Base-by-base conservation (phyloP, 495 filamentous ascomycete species). In the Trichoderma parareesei region DNA sequence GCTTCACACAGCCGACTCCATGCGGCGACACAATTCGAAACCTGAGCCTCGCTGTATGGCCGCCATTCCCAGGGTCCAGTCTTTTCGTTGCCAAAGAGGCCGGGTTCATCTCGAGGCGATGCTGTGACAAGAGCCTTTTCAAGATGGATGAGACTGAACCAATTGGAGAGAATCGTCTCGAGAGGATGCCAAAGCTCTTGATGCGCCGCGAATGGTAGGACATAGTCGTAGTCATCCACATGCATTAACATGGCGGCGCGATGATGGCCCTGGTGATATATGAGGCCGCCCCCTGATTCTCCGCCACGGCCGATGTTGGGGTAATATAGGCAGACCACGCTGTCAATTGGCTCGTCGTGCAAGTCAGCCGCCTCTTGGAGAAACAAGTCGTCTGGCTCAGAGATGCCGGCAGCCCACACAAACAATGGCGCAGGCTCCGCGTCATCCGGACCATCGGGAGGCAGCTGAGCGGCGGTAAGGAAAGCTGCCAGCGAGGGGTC, bases 121-220 rank as follows among this genome's bases (percentile, higher is more conserved):
- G 71, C 71, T 5, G 57, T 64, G 18, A 73, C 64, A 6, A 7
- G 40, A 11, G 40, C 40, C 65, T 74, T 78, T 9, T 72, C 74
- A 13, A 77, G 64, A 0, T 63, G 69, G 38, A 73, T 48, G 42
- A 75, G 64, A 10, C 67, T n/a, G 35, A 77, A 72, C 75, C 73
- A 78, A 18, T 77, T 70, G n/a, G 67, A 71, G 5, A 78, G 71
- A 16, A 78, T 67, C 0, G 75, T 78, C 68, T 77, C 76, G 3
- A 77, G 65, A 0, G 76, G 74, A 38, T 72, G 68, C 73, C 75
- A 78, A 33, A 76, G 65, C 37, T 49, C 38, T 1, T 6, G 20
- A 27, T 68, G 65, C 13, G 18, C 43, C n/a, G 73, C 68, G n/a
- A 64, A 35, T 2, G 67, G 67, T 33, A 70, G 42, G 18, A 68